Percentiles rank a stretch among this genome's conserved stretches.
Conservation (phyloP, 352 stramenopile genomes). For the Phytophthora europaea region DNA sequence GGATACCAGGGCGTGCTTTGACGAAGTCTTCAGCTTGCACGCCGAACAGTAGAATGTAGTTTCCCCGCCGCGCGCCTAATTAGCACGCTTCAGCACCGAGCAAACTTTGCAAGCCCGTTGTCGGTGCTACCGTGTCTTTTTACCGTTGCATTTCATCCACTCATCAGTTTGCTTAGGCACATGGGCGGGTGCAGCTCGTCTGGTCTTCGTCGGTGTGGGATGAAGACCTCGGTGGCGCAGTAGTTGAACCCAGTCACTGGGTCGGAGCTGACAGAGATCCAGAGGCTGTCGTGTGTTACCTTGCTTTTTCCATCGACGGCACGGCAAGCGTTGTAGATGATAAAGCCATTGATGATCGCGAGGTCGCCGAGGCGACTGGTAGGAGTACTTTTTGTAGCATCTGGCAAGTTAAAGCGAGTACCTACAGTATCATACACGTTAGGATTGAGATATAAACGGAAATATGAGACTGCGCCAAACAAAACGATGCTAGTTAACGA, state of each 20-base stretch:
- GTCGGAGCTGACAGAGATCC: not conserved
- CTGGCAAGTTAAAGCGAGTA: not conserved
- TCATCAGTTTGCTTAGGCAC: not conserved
- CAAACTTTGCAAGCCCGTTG: not conserved
- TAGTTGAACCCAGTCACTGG: not conserved
- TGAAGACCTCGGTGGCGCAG: not conserved
- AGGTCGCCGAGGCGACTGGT: not conserved
- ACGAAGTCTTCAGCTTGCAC: slow-evolving; percentile 14
- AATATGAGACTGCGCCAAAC: too few species aligned
- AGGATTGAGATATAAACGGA: not conserved
- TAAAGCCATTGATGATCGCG: not conserved
- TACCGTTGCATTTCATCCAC: not conserved
- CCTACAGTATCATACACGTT: not conserved
- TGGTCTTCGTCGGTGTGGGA: not conserved
- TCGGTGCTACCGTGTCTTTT: not conserved
- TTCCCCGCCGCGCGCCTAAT: not conserved
- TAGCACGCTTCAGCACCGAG: not conserved
- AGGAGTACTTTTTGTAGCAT: not conserved
- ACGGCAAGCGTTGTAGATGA: not conserved
- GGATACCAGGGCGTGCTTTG: not conserved
- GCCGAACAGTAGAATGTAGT: slow-evolving; percentile 4
- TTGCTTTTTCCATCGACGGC: not conserved
- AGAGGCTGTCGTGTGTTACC: not conserved
- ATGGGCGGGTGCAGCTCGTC: not conserved
- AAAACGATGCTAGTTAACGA: too few species aligned